Conservation (phyloP, 2,329 filamentous ascomycete genomes). For the Ascomycota sp. region DNA sequence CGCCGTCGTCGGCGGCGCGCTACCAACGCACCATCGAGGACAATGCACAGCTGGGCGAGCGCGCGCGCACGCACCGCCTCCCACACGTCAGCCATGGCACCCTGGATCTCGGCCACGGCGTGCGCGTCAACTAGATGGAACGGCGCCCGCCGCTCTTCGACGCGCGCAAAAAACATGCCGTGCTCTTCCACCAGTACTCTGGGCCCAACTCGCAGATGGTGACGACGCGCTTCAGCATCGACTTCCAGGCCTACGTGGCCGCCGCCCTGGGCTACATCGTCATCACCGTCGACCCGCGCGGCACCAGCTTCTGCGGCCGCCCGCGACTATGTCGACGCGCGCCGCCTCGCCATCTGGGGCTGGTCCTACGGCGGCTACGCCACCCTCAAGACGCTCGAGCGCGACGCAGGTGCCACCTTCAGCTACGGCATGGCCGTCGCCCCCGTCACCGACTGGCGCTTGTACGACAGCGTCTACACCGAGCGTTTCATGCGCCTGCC, state of each 20-base stretch:
- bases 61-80: too few relatives aligned
- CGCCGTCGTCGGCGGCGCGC: constrained; percentile 42
- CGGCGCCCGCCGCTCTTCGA: too few relatives aligned
- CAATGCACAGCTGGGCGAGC: too few relatives aligned
- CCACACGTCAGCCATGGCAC: too few relatives aligned
- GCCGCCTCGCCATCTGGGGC: constrained; percentile 83
- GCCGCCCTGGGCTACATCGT: constrained; percentile 78
- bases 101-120: too few relatives aligned
- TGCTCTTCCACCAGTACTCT: too few relatives aligned
- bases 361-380: constrained; percentile 97
- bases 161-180: too few relatives aligned
- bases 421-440: constrained; percentile 96
- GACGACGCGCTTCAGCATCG: constrained; percentile 56
- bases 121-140: too few relatives aligned
- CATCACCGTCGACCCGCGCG: constrained; percentile 81
- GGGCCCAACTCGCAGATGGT: constrained; percentile 89
- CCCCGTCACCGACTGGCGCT: constrained; percentile 95
- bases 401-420: constrained; percentile 76
- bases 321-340: constrained; percentile 68
- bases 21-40: too few relatives aligned
- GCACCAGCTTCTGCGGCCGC: constrained; percentile 79
- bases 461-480: constrained; percentile 86
- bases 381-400: constrained; percentile 84
- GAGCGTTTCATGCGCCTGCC: constrained; percentile 96
- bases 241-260: constrained; percentile 82